Percentiles rank a stretch among this genome's conserved stretches.
Evolutionary conservation across 1,139 yeast species (phyloP).

Genomic region (Lodderomyces beijingensis): DNA sequence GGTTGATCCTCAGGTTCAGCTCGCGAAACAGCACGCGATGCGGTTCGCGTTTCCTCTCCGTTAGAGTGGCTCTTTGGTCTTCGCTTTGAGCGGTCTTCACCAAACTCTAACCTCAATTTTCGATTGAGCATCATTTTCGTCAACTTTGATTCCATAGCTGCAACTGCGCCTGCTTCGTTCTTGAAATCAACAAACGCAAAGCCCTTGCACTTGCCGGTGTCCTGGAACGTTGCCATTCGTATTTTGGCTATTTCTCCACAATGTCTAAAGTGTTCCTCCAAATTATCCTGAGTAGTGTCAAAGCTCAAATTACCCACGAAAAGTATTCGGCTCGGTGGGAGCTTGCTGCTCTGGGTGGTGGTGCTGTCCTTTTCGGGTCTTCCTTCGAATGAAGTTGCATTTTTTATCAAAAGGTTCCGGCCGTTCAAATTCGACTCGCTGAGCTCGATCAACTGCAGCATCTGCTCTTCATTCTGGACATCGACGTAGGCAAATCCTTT

Average conservation of each 20-base stretch:
- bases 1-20: too few species aligned
- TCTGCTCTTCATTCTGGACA: slow-evolving; percentile 60
- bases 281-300: slow-evolving; percentile 80
- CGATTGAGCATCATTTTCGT: slow-evolving; percentile 69
- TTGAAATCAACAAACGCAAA: slow-evolving; percentile 89
- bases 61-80: slow-evolving; percentile 35
- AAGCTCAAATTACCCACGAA: slow-evolving; percentile 92
- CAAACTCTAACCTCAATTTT: slow-evolving; percentile 81
- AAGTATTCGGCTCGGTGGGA: slow-evolving; percentile 84
- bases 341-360: slow-evolving; percentile 46
- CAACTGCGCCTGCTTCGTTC: slow-evolving; percentile 75
- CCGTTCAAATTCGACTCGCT: slow-evolving; percentile 77
- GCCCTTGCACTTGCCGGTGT: slow-evolving; percentile 93
- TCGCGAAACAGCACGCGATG: too few species aligned
- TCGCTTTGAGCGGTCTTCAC: slow-evolving; percentile 90
- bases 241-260: slow-evolving; percentile 78
- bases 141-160: slow-evolving; percentile 70
- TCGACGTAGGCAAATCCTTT: slow-evolving; percentile 94
- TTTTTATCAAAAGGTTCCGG: slow-evolving; percentile 79
- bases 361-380: slow-evolving; percentile 69
- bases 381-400: slow-evolving; percentile 79
- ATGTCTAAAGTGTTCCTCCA: slow-evolving; percentile 72
- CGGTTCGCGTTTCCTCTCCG: too few species aligned
- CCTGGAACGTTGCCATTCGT: slow-evolving; percentile 97
- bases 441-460: slow-evolving; percentile 59